Conservation (phyloP, 176 grass and related monocot genomes). For the Triticum urartu region DNA sequence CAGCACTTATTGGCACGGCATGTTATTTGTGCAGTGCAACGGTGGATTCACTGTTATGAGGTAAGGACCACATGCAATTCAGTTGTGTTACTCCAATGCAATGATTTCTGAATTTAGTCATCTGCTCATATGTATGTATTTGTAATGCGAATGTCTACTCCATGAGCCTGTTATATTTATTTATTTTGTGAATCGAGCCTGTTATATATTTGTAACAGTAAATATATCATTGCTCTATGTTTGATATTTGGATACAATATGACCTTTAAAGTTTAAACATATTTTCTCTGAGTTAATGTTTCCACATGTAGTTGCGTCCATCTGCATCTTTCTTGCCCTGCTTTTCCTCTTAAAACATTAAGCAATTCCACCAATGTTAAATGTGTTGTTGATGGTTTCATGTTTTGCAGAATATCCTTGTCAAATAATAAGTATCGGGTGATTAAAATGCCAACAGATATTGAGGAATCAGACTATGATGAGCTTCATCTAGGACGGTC, state of each 20-base stretch:
- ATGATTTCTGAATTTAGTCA: background rate
- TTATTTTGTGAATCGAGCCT: too few relatives aligned
- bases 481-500: background rate
- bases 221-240: background rate
- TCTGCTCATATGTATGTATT: background rate
- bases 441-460: background rate
- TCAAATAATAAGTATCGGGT: background rate
- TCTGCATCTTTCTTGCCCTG: background rate
- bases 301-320: background rate
- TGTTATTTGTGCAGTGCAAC: background rate
- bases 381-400: background rate
- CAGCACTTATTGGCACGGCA: background rate
- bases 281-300: background rate
- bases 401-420: slow-evolving; percentile 4
- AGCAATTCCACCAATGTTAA: background rate
- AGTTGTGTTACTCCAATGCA: background rate
- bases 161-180: too few relatives aligned
- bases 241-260: background rate
- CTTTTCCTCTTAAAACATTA: background rate
- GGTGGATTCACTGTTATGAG: background rate
- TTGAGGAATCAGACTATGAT: background rate
- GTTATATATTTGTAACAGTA: background rate
- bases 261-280: background rate
- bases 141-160: background rate
- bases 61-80: background rate